Conservation (phyloP, 495 filamentous ascomycete species). For the Talaromyces nanjingensis region DNA sequence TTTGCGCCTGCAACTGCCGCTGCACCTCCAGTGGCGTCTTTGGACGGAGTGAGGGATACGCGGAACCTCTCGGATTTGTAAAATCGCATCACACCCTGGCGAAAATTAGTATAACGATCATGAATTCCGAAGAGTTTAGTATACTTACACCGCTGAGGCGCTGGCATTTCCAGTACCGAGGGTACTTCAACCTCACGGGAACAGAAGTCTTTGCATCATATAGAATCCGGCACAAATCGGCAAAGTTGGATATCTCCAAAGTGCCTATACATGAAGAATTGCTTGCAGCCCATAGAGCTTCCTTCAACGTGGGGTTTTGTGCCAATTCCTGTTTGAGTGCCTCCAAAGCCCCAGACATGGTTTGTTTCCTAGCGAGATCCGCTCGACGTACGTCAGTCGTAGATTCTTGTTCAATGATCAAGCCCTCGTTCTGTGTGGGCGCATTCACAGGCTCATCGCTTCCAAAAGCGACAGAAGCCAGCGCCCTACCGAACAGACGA, state of each 20-base stretch:
- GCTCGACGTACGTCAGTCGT: constrained; percentile 61
- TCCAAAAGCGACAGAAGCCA: constrained; percentile 78
- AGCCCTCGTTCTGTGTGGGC: constrained; percentile 40
- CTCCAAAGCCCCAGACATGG: constrained; percentile 66
- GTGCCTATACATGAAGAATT: constrained; percentile 58
- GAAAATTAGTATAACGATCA: constrained; percentile 7
- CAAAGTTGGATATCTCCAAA: constrained; percentile 66
- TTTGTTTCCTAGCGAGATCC: constrained; percentile 62
- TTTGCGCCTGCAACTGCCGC: constrained; percentile 17
- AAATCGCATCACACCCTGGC: constrained; percentile 35
- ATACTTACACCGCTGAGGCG: constrained; percentile 52
- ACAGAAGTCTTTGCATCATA: constrained; percentile 60
- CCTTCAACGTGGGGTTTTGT: constrained; percentile 52
- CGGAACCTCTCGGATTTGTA: constrained; percentile 25
- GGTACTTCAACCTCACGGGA: constrained; percentile 57
- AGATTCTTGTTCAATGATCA: constrained; percentile 76
- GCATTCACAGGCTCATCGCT: constrained; percentile 31
- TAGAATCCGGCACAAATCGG: constrained; percentile 69
- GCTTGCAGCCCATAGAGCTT: constrained; percentile 72
- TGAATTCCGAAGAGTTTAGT: too few species aligned
- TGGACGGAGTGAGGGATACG: constrained; percentile 24
- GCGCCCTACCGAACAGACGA: constrained; percentile 56
- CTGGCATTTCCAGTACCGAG: constrained; percentile 61
- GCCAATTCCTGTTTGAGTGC: constrained; percentile 68
- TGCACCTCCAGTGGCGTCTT: constrained; percentile 15